These are phyloP conservation scores for Boletus sp. DNA, from an alignment of 768 basidiomycete species.

Conservation along the genomic window DNA sequence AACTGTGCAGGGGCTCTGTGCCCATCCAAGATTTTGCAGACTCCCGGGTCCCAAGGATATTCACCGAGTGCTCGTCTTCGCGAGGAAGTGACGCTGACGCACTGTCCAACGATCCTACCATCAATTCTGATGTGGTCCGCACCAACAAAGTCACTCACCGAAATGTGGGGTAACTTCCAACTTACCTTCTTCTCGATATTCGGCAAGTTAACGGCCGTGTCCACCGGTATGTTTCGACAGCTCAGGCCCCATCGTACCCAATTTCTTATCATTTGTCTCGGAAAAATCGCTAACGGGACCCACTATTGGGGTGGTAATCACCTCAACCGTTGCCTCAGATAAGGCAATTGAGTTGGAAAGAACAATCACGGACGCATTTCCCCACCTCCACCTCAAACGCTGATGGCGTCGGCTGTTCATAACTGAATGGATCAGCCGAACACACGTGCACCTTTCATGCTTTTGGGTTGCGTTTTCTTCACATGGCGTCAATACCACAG, in stretches of 20 bases:
- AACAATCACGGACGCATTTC: no score
- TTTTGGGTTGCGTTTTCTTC: not conserved
- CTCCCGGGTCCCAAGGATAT: no score
- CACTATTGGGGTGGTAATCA: not conserved
- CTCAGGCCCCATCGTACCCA: not conserved
- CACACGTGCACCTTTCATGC: no score
- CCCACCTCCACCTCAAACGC: not conserved
- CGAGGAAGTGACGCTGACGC: not conserved
- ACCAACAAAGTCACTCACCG: not conserved
- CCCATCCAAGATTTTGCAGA: not conserved
- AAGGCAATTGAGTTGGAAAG: not conserved
- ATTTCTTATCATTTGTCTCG: not conserved
- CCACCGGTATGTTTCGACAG: not conserved
- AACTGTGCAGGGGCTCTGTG: not conserved
- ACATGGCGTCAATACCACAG: not conserved
- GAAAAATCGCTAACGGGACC: not conserved
- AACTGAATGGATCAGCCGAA: not conserved
- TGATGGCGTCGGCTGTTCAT: not conserved
- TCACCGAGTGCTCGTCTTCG: not conserved
- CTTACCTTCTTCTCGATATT: not conserved
- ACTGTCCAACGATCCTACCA: not conserved
- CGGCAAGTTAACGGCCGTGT: no score
- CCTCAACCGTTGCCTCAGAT: not conserved
- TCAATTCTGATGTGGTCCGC: not conserved
- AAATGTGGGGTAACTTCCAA: not conserved